These are phyloP conservation scores for Oryza glumipatula DNA, from an alignment of 176 grass and related monocot species.

Conservation along the genomic window DNA sequence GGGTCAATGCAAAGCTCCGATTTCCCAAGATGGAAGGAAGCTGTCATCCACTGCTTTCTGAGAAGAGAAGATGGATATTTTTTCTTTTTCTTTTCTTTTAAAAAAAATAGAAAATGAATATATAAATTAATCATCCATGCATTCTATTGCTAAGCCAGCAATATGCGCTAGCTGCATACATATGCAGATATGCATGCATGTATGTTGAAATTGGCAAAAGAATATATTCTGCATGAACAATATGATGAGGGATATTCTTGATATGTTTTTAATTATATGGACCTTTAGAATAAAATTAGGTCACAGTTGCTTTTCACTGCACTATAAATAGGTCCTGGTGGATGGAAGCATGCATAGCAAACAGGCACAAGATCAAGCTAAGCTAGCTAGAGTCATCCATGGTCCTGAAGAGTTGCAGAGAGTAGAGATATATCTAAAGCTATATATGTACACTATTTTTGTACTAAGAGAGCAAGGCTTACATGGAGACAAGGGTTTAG, in stretches of 20 bases:
- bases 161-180: background rate
- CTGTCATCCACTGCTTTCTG: slow-evolving; percentile 1
- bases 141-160: background rate
- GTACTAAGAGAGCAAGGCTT: slow-evolving; percentile 28
- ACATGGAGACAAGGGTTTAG: slow-evolving; percentile 33
- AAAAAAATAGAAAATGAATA: background rate
- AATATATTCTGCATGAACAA: slow-evolving; percentile 17
- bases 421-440: no score
- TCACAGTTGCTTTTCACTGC: background rate
- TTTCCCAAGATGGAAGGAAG: slow-evolving; percentile 35
- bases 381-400: background rate
- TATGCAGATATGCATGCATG: background rate
- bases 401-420: no score
- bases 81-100: no score
- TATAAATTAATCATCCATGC: background rate
- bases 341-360: slow-evolving; percentile 1
- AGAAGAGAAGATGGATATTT: background rate
- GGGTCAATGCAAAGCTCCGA: slow-evolving; percentile 26
- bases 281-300: slow-evolving; percentile 19
- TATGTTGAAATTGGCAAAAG: background rate
- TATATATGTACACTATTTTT: background rate
- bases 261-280: background rate
- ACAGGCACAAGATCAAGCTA: background rate
- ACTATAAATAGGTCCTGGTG: slow-evolving; percentile 12
- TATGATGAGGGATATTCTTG: background rate